Base-by-base conservation (phyloP, 371 early-diverging fungal species). In the Syncephalastrum contaminatum region DNA sequence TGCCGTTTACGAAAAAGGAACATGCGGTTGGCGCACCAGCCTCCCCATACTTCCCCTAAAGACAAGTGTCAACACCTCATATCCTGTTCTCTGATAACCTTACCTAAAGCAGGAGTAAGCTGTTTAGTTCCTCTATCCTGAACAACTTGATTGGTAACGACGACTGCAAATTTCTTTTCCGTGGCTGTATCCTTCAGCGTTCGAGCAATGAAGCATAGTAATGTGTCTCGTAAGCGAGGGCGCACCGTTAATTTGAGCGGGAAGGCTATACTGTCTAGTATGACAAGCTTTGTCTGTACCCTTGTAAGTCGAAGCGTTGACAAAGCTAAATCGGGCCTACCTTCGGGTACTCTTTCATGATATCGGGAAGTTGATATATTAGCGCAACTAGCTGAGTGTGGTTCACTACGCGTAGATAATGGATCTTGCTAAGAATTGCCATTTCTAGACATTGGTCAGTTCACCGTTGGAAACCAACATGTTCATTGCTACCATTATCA, bases 241-340 rank as follows among this genome's bases (percentile, higher is more conserved):
- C 62, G 44, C 43, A 81, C 70, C 36, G 75, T 78, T 16, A 81
- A 66, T 27, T 87, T 62, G 49, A 88, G 82, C 57, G 81, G 88
- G 59, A 81, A 86, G 6, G 88, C 80, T 16, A 88, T 80, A 4
- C 79, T 81, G 63, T 89, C 89, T 16, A 89, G 56, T 6, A 88
- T 63, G 15, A 89, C 66, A 16, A 88, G 54, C 55, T 76, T 82
- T 16, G 86, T 63, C 84, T 83, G 36, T 22, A 42, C n/a, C 41
- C 4, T 14, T 60, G 21, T 41, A 54, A 56, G 47, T 39, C 15
- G 21, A 41, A 1, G 10, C 14, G 24, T 36, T 47, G 27, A 39
- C 7, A n/a, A 51, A 24, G 44, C 43, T 40, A 48, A 21, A 5
- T 19, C 3, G 20, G 15, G 22, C 30, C 25, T 66, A 82, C 81